A percentile compares a stretch with the other conserved stretches of the same genome.
phyloP scores from a whole-genome alignment of 441 rosid species.

The Manihot esculenta region DNA sequence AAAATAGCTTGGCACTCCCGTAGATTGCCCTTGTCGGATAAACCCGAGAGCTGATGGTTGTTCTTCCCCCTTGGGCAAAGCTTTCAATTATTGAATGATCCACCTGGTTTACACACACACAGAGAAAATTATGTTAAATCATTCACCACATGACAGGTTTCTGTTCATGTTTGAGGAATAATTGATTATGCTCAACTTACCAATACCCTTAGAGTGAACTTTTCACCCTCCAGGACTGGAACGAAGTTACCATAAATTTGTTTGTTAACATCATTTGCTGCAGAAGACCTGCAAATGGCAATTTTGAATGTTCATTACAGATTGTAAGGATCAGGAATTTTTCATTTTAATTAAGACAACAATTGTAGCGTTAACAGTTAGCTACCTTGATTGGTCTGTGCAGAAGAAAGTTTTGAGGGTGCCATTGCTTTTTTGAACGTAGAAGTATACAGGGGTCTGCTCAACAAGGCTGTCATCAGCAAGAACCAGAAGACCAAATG shows the following conservation, averaged over 20 bases:
- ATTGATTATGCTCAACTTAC: constrained; percentile 33
- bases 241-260: constrained; percentile 53
- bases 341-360: not conserved
- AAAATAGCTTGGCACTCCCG: constrained; percentile 55
- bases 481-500: constrained; percentile 71
- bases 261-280: constrained; percentile 52
- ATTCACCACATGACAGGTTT: not conserved
- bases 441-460: constrained; percentile 68
- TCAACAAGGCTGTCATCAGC: constrained; percentile 58
- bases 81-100: constrained; percentile 86
- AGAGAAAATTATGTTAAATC: no score
- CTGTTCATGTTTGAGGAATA: no score
- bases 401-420: constrained; percentile 56
- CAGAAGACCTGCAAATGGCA: constrained; percentile 44
- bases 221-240: constrained; percentile 66
- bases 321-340: no score
- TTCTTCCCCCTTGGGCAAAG: constrained; percentile 76
- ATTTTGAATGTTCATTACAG: not conserved
- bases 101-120: constrained; percentile 34
- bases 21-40: constrained; percentile 79
- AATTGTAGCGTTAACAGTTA: not conserved
- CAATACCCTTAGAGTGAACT: constrained; percentile 52
- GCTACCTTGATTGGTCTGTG: constrained; percentile 64
- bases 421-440: constrained; percentile 42
- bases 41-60: constrained; percentile 57